Conservation (phyloP, 257 asterid genomes). For the Solanum pimpinellifolium region DNA sequence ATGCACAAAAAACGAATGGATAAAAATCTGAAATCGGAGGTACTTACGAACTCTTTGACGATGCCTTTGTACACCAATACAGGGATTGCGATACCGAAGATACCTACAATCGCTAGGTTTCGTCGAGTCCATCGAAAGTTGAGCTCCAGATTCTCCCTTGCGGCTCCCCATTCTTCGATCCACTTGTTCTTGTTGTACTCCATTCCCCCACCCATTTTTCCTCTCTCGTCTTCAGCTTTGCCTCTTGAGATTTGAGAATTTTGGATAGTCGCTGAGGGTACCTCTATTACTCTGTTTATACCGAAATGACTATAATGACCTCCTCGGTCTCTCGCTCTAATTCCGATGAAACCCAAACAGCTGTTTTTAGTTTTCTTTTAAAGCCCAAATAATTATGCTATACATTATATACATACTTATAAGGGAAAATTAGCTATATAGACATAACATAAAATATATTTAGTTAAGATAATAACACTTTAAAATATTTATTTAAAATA, state of each 20-base stretch:
- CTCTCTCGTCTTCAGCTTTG: neutral
- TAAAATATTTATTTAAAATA: no score
- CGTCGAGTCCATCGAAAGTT: constrained; percentile 92
- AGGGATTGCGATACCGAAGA: constrained; percentile 81
- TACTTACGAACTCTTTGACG: constrained; percentile 71
- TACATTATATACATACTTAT: no score
- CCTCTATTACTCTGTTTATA: neutral
- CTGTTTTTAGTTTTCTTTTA: neutral
- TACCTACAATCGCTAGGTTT: constrained; percentile 69
- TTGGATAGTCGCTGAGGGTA: neutral
- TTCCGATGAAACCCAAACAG: neutral
- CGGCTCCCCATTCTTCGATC: constrained; percentile 74
- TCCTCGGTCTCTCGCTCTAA: neutral
- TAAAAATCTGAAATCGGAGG: neutral
- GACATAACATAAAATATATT: no score
- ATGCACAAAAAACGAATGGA: neutral
- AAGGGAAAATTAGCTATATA: no score
- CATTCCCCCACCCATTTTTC: constrained; percentile 92
- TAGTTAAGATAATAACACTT: no score
- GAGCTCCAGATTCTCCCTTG: constrained; percentile 82
- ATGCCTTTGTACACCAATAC: constrained; percentile 75
- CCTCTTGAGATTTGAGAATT: neutral
- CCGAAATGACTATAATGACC: neutral
- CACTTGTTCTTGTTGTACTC: constrained; percentile 71
- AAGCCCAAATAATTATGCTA: neutral